Base-by-base conservation (phyloP, 2,329 filamentous ascomycete genomes). In the Colletotrichum tropicale region DNA sequence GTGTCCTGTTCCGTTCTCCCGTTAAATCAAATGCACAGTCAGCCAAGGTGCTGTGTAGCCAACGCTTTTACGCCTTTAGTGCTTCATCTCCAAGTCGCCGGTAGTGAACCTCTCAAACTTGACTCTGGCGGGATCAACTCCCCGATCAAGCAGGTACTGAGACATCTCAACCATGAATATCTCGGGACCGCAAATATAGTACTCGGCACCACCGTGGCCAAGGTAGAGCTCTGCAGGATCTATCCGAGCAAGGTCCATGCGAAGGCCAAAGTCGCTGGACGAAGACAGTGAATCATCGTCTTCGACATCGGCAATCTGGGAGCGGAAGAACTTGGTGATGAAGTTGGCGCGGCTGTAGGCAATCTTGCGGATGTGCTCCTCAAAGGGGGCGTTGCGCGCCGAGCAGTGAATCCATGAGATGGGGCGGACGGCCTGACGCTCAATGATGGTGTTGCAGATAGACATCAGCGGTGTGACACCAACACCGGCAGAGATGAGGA, bases 341-440 rank as follows among this genome's bases (percentile, higher is more conserved):
- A 85, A 79, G 67, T 80, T 83, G 55, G 80, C 78, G 34, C 81
- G 82, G 76, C 88, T 80, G 61, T 81, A 83, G 12, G 85, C 82
- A 43, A 92, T 81, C 1, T 82, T 81, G 9, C 86, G 83, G 72
- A 93, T 78, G 76, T 92, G 87, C 8, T 88, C 83, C 70, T 88
- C 87, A 80, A 93, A 93, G 1, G 91, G 89, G 2, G 87, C 84
- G 5, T 86, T 84, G 7, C 73, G 68, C 6, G 73, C 87, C 6
- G 89, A 89, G 26, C 89, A 91, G 81, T 93, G 91, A 71, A 93
- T 87, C 87, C 91, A 93, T 52, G 90, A 89, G 60, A 93, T 81
- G 28, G 88, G 87, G 5, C 91, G 86, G 58, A 83, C 82, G 16
- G 86, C 84, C 72, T 87, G 84, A 13, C 85, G 82, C 66, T 87